A percentile compares a stretch with the other conserved stretches of the same genome.
Evolutionary conservation across 805 yeast species (phyloP).

Genomic region (Ogataea minuta): DNA sequence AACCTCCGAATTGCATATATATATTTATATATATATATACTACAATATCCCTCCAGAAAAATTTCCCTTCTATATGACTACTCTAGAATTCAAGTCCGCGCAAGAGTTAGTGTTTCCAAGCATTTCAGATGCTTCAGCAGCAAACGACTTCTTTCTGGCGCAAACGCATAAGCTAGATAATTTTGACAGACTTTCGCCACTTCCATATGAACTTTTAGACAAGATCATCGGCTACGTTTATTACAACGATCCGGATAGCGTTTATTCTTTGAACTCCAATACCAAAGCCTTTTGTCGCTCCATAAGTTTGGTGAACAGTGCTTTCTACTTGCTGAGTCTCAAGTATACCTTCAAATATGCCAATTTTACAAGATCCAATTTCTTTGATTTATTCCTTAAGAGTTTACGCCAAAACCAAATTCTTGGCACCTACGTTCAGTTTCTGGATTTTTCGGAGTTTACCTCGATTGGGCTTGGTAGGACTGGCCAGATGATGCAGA

Average conservation of each 20-base stretch:
- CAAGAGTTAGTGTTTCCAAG: conserved; percentile 14
- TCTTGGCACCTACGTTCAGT: conserved; percentile 62
- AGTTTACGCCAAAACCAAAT: conserved; percentile 47
- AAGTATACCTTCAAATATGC: conserved; percentile 65
- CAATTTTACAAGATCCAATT: conserved; percentile 74
- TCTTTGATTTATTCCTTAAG: conserved; percentile 68
- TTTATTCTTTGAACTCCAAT: conserved; percentile 30
- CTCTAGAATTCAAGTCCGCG: conserved; percentile 18
- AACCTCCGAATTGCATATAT: background rate
- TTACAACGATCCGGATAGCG: conserved; percentile 28
- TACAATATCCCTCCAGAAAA: conserved; percentile 1
- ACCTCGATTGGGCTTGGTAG: conserved; percentile 89
- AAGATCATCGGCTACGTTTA: conserved; percentile 33
- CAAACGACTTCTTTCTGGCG: conserved; percentile 17
- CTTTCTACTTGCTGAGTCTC: conserved; percentile 55
- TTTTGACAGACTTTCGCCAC: conserved; percentile 20
- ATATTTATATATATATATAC: conserved; percentile 4
- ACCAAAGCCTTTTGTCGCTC: conserved; percentile 29
- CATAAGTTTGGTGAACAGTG: conserved; percentile 46
- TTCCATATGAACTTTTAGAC: conserved; percentile 34
- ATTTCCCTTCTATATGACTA: conserved; percentile 18
- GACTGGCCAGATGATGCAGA: conserved; percentile 85
- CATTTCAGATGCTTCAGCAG: conserved; percentile 4
- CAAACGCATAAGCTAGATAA: conserved; percentile 19
- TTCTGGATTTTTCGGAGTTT: conserved; percentile 83